Evolutionary conservation across 2,329 filamentous ascomycete species (phyloP), one percentile per base, ranked within the genome.

Genomic region (Cercospora canescens): DNA sequence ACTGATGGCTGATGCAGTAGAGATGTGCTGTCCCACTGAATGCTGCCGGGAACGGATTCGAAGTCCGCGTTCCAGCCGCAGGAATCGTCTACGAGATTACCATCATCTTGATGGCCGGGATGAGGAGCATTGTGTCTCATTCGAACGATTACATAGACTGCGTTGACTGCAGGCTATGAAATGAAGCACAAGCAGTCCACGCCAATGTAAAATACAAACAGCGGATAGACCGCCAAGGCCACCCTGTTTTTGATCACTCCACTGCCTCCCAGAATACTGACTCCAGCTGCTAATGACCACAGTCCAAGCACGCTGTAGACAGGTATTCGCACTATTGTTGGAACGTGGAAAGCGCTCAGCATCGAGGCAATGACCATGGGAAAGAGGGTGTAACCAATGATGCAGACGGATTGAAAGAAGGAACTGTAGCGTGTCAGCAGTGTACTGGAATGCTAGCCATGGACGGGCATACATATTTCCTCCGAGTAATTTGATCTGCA

Each of bases 371-470:
- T 91, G 73, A 98, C 95, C 61, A 99, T 87, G 1, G 95, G 95
- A 81, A 99, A 99, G 63, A 99, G 87, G 1, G 95, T 99, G 80
- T 99, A 99, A 54, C 95, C 95, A 77, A 99, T 99, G 74, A 99
- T 96, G 79, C 94, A 98, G 72, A 99, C 88, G 65, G 93, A 96
- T 80, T 99, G 95, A 76, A 96, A 95, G 79, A 99, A 99, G 18
- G 95, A 97, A 75, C 94, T 98, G 77, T 59, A 30, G 18, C 34
- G 5, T 60, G 78, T 81, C 69, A 79, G 75, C 66, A 45, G 37
- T n/a, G 48, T 65, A 69, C 48, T 56, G 50, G 37, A 74, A n/a
- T 12, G 56, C 21, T 21, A 1, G 11, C 16, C n/a, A 41, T 16
- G 54, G 34, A n/a, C 2, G 7, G 32, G 87, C 93, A 81, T 83